Base-by-base conservation (phyloP, 169 alveolate species). In the Cryptosporidium baileyi region DNA sequence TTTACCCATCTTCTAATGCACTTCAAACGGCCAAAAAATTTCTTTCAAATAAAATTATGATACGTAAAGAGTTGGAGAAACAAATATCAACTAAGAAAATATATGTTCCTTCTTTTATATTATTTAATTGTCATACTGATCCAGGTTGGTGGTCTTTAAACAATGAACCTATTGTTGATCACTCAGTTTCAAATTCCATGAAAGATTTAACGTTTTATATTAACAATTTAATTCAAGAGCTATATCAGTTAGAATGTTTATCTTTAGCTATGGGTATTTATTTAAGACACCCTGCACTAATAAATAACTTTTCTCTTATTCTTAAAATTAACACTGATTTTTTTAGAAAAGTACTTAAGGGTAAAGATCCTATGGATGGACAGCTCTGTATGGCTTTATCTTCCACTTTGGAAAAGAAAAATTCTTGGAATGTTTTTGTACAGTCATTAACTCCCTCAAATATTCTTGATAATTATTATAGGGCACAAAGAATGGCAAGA, bases 401-500 rank as follows among this genome's bases (percentile, higher is more conserved):
- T 9, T 74, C 85, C 22, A 22, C 85, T 13, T 40, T 74, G 15
- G 85, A 74, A 36, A 74, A 74, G 32, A 74, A 51, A 13, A 59
- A 74, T 19, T 54, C 85, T 6, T 74, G 85, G 85, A 74, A 74
- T 57, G 67, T 74, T 32, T 74, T 74, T 57, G 85, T 74, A 4
- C 85, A 74, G 34, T 74, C 85, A 3, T 15, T 74, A 54, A 74
- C 40, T 13, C 85, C 85, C 38, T 74, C 74, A 74, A 74, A 74
- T 36, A 74, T 74, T 13, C 74, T 74, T 7, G 85, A 74, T 57
- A 74, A 74, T 26, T 74, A 74, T 57, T 54, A 54, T 34, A 74
- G 85, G n/a, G 74, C 85, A 9, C 85, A 74, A 34, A 28, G 85
- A 19, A 74, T 74, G 85, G 85, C 85, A 36, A 74, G 85, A 54